Base-by-base conservation (phyloP, 2,329 filamentous ascomycete genomes). In the Onygena corvina region DNA sequence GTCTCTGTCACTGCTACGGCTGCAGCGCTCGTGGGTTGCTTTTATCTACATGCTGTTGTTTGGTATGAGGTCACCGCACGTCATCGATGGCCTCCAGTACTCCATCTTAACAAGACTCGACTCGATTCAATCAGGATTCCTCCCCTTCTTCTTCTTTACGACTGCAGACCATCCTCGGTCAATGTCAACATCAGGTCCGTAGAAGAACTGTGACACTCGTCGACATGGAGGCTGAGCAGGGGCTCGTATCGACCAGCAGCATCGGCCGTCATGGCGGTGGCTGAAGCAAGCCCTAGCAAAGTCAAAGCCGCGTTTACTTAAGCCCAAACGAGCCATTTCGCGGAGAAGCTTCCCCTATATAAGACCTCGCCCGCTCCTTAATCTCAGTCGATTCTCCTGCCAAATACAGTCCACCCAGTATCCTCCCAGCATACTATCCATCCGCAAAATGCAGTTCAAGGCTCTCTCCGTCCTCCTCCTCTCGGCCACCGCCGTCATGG, bases 401-500 rank as follows among this genome's bases (percentile, higher is more conserved):
- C 16, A 14, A 25, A 29, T 3, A 1, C 40, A 45, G 27, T 7
- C 40, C 18, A 45, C 20, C 16, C 12, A 8, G 14, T 20, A n/a
- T 21, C 23, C 31, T 7, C 21, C 7, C 30, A 14, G 20, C 23
- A 29, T 11, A 5, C 18, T 12, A 12, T 18, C n/a, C 36, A 35
- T 20, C 45, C 14, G 35, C 54, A 56, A 38, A 33, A 60, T 60
- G 58, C 54, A 58, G 42, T 56, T 56, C 52, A 60, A 59, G 53
- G 45, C 54, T 18, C 50, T 61, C 46, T 49, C 58, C 6, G 18
- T 59, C 36, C 49, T 60, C 45, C 25, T 58, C 49, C 50, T 60
- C 36, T 53, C 57, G 4, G 53, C 56, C 31, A 51, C 54, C 14
- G 56, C 53, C 31, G 33, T 60, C 31, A 57, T 56, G 21, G 49